Percentiles rank a stretch among this genome's conserved stretches.
These are phyloP conservation scores for Starmera dryadoides DNA, from an alignment of 805 yeast species.

Conservation along the genomic window DNA sequence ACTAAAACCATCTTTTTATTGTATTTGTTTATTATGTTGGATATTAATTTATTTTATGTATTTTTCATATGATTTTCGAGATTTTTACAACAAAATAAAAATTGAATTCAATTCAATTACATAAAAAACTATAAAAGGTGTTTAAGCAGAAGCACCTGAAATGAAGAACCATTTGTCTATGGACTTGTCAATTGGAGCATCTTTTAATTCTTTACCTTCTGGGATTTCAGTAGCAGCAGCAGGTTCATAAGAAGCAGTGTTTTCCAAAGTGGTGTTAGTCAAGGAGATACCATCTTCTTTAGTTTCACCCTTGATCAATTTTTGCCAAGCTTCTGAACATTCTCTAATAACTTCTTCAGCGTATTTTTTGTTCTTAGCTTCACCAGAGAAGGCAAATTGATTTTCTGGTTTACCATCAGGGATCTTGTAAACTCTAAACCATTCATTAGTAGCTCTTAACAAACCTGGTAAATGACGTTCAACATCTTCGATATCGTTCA, in stretches of 20 bases:
- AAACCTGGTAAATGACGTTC: slow-evolving; percentile 87
- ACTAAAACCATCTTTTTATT: slow-evolving; percentile 44
- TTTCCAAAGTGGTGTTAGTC: slow-evolving; percentile 64
- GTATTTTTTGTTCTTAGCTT: slow-evolving; percentile 78
- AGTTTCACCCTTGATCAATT: slow-evolving; percentile 57
- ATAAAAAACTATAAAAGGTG: too few relatives aligned
- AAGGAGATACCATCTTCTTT: slow-evolving; percentile 63
- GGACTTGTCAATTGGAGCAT: slow-evolving; percentile 94
- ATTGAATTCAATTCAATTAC: too few relatives aligned
- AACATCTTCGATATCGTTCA: slow-evolving; percentile 88
- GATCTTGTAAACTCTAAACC: slow-evolving; percentile 97
- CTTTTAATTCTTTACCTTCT: slow-evolving; percentile 61
- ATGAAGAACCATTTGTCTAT: slow-evolving; percentile 99
- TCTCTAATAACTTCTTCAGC: slow-evolving; percentile 81
- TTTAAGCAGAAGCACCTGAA: slow-evolving; percentile 61
- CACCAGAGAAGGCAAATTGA: slow-evolving; percentile 94
- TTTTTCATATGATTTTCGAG: too few relatives aligned
- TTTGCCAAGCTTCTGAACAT: slow-evolving; percentile 80
- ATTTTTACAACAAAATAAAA: too few relatives aligned
- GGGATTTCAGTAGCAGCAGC: slow-evolving; percentile 49
- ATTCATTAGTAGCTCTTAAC: slow-evolving; percentile 88
- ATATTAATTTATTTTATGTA: too few relatives aligned
- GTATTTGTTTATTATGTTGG: not conserved
- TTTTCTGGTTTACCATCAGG: slow-evolving; percentile 98
- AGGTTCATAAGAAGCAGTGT: slow-evolving; percentile 47